Base-by-base conservation (phyloP, 345 rosid species). In the Lumnitzera racemosa region DNA sequence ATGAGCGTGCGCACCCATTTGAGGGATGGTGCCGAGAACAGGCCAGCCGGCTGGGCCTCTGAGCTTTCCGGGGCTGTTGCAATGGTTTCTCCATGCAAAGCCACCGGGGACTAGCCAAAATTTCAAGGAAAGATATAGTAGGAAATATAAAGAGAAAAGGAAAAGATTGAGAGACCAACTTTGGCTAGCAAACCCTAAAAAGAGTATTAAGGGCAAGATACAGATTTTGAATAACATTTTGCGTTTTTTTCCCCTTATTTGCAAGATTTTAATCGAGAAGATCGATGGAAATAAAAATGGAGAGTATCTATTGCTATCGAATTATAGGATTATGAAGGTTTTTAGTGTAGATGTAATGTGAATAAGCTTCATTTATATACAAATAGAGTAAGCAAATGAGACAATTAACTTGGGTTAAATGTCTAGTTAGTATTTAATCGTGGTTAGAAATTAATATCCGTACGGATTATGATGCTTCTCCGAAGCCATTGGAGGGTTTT, bases 1-100 rank as follows among this genome's bases (percentile, higher is more conserved):
- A 67, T 83, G 89, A 47, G 87, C 85, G 2, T 76, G 75, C 4
- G 86, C 46, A 27, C 81, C 89, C 91, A 86, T 83, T 58, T 51
- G 63, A 0, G 85, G 85, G 53, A 83, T 64, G 25, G 56, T 58
- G 15, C 92, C 92, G 0, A 86, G 12, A 0, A 81, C 0, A 1
- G 89, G 89, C 83, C 84, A 81, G 0, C 92, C 89, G 14, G 17
- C 4, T 13, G 89, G 89, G 29, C 89, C 89, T 7, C 56, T 64
- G 43, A 81, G 80, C 41, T 63, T 63, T 2, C 66, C 55, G 3
- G 62, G 55, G 60, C 48, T 57, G 25, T 23, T 46, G 41, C 12
- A 59, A 57, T 62, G 46, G 66, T 76, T 81, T 61, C 83, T 68
- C 91, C 88, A 86, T 67, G 91, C 91, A 62, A 77, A 76, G 24